Evolutionary conservation across 1,284 basidiomycete genomes (phyloP), one percentile per base, ranked within the genome.

Genomic region (Trametes polyzona): DNA sequence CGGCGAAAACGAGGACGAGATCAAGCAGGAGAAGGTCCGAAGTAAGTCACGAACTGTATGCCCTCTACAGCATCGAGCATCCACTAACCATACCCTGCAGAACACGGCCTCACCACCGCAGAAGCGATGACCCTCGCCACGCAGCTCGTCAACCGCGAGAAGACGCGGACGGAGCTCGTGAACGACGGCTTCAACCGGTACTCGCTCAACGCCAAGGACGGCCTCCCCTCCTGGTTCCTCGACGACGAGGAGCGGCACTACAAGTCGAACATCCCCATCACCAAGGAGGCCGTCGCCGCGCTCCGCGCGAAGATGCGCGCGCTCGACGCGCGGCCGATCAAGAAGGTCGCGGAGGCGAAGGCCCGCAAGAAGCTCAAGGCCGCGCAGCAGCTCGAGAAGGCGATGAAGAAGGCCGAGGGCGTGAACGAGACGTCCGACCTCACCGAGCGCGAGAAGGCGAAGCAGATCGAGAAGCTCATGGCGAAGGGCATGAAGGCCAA

Each of bases 331-430:
- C 86, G 97, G 12, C 97, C 97, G 16, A 99, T 99, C 78, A 99
- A 98, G 79, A 99, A 99, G 81, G 83, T 99, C 11, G 97, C 96
- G 17, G 97, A 99, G 77, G 97, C 97, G 40, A 99, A 99, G 76
- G 95, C 94, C 33, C 84, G 97, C 60, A 99, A 99, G 78, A 99
- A 99, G 80, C 78, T 93, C 73, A 93, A 91, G 75, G 93, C 95
- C 4, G 82, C 86, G 19, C 90, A 93, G 67, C 80, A 88, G 47
- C 76, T 98, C 19, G 93, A 97, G 67, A 96, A 95, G 74, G 94
- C 94, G 14, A 88, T 95, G 83, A 95, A 93, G 78, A 98, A 97
- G 77, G 97, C 96, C 1, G 96, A 98, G 69, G 94, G 93, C 53
- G 88, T 99, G 59, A 95, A 95, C 73, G 86, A 92, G 60, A 93